A percentile compares a stretch with the other conserved stretches of the same genome.
Evolutionary conservation across 75 land plant genomes (phyloP).

Genomic region (Sequoia sempervirens): DNA sequence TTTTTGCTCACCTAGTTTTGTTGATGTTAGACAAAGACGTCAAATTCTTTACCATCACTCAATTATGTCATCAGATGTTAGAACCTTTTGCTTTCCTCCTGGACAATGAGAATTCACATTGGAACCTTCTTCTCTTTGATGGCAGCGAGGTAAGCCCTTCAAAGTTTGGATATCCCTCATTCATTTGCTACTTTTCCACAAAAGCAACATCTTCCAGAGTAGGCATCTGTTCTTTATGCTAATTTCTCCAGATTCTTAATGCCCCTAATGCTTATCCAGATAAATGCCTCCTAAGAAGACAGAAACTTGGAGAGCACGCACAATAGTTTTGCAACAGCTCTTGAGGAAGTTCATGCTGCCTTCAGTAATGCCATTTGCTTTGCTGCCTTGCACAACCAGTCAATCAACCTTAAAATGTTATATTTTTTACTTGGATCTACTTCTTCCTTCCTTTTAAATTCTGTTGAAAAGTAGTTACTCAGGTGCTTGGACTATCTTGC

Average conservation of each 20-base stretch:
- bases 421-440: background rate
- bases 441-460: background rate
- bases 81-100: background rate
- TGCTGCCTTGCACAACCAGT: too few species aligned
- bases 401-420: background rate
- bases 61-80: background rate
- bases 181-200: background rate
- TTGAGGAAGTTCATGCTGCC: background rate
- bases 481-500: background rate
- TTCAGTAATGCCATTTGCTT: background rate
- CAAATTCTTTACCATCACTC: background rate
- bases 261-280: background rate
- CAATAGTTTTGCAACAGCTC: background rate
- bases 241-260: too few species aligned
- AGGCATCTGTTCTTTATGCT: too few species aligned
- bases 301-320: background rate
- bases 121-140: background rate
- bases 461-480: background rate
- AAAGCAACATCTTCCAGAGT: too few species aligned
- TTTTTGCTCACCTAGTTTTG: too few species aligned
- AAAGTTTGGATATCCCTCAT: background rate
- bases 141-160: background rate
- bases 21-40: too few species aligned
- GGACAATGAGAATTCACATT: background rate
- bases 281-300: background rate